phyloP scores from a whole-genome alignment of 306 rosid genomes.

The Neltuma alba region DNA sequence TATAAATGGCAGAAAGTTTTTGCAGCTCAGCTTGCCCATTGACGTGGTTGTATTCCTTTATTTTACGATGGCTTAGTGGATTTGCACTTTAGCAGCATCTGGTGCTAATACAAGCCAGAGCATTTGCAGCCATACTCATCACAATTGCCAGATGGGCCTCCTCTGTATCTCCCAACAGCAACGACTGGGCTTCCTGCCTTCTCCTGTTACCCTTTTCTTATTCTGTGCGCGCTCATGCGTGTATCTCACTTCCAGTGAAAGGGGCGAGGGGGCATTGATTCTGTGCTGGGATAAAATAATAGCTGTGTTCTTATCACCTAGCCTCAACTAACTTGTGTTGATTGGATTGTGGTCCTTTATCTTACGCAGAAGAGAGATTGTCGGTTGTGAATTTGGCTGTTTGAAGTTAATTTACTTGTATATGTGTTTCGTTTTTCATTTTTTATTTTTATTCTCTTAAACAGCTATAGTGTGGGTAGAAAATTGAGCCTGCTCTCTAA shows the following conservation, averaged over 20 bases:
- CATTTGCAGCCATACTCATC: slow-evolving; percentile 11
- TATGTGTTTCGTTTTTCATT: neutral
- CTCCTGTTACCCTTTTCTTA: neutral
- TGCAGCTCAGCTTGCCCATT: slow-evolving; percentile 40
- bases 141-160: slow-evolving; percentile 1
- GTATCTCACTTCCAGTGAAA: neutral
- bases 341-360: slow-evolving; percentile 7
- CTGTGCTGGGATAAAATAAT: neutral
- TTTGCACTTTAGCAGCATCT: slow-evolving; percentile 24
- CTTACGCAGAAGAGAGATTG: neutral
- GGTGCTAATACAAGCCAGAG: slow-evolving; percentile 18
- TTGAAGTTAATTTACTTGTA: neutral
- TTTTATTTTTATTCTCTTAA: too few relatives aligned
- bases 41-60: slow-evolving; percentile 34
- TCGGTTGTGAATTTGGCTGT: neutral
- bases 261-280: neutral
- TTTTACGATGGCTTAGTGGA: slow-evolving; percentile 21
- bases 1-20: slow-evolving; percentile 42
- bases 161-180: neutral
- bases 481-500: neutral
- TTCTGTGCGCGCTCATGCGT: neutral
- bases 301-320: neutral
- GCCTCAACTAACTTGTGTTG: neutral
- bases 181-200: neutral
- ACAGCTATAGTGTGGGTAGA: neutral